phyloP scores from a whole-genome alignment of 2,329 filamentous ascomycete genomes.

The Talaromyces piceae region DNA sequence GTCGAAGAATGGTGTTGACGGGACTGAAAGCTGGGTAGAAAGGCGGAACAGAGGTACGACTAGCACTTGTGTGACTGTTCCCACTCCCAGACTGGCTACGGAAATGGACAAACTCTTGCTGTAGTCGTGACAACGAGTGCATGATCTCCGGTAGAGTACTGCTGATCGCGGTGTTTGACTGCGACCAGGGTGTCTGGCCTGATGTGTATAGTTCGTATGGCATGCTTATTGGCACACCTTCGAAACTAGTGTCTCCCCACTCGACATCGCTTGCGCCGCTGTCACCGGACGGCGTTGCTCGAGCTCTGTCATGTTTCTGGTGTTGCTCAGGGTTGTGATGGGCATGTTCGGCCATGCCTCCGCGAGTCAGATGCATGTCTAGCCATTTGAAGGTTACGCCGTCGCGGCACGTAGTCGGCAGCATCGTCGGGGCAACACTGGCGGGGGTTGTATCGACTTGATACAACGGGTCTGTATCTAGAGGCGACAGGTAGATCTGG shows the following conservation, averaged over 20 bases:
- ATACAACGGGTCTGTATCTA: not conserved
- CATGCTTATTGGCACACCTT: not conserved
- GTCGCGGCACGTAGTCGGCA: not conserved
- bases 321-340: not conserved
- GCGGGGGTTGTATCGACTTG: not conserved
- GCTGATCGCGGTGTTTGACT: not conserved
- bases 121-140: not conserved
- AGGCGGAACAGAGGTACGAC: not conserved
- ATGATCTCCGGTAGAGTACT: not conserved
- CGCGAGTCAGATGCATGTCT: not conserved
- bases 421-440: not conserved
- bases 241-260: not conserved
- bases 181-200: not conserved
- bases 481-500: not conserved
- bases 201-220: not conserved
- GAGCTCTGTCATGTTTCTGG: not conserved
- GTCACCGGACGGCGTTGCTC: not conserved
- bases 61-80: not conserved
- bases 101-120: not conserved
- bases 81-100: not conserved
- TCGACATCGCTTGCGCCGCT: not conserved
- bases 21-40: not conserved
- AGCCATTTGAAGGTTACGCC: not conserved
- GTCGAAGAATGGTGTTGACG: not conserved
- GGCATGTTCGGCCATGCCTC: not conserved